Evolutionary conservation across 2,329 filamentous ascomycete genomes (phyloP), one percentile per base, ranked within the genome.

Genomic region (Penicillium sp.): DNA sequence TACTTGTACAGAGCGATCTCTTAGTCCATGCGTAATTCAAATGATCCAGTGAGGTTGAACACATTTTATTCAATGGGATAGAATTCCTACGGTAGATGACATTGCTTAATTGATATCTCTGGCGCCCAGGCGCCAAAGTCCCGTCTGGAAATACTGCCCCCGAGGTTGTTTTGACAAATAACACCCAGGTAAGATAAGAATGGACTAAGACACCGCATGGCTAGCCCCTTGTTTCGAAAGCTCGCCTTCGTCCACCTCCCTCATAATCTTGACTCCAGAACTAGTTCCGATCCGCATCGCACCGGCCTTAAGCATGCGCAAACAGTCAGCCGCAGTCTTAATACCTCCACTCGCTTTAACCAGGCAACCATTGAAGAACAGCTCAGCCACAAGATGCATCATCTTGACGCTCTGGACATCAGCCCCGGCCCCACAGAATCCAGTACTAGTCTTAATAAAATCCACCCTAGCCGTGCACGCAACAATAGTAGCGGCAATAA

Each of bases 331-430:
- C 20, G 80, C 66, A 18, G 76, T 79, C 59, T 81, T 72, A 1
- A 86, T 74, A 0, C 82, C 84, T 3, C 84, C 84, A 56, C 80
- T 83, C 7, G 84, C 84, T 69, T 86, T 85, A 44, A 86, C 81
- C 52, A 78, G 72, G 72, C 81, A 63, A 11, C 43, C 29, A 48
- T 68, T 62, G 59, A 49, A 40, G 40, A 81, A 62, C 27, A 66
- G 33, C 60, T 80, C 75, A 11, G 78, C 78, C 3, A 76, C 77
- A 9, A 75, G 74, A 12, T 76, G 74, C 83, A 86, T 86, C 26
- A 83, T 66, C 47, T 75, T 70, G 23, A 86, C 81, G 62, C 83
- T 72, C 49, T 81, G 77, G 15, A 78, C 71, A 33, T 67, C 79
- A 0, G 83, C 83, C 8, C 83, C 82, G 1, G 74, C 72, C 0